Evolutionary conservation across 129 eudicot species (phyloP), one percentile per base, ranked within the genome.

Genomic region (Arctium lappa): DNA sequence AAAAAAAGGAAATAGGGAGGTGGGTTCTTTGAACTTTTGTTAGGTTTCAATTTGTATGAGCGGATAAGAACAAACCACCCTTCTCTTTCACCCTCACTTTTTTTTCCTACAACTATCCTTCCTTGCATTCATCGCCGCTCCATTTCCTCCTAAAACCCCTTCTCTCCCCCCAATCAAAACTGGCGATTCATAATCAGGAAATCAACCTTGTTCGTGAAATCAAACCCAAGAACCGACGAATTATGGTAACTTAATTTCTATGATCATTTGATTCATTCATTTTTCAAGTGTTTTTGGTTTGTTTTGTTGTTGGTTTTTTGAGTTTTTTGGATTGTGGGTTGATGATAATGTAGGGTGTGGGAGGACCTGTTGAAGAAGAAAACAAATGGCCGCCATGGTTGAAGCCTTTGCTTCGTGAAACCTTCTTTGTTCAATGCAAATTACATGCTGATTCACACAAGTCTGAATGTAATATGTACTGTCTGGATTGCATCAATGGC

Each of bases 381-480:
- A 85, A 82, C 70, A 86, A 85, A 44, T 93, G 99, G 97, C 97
- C 99, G 39, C 91, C 92, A 81, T 95, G 97, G 97, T 77, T 91
- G 85, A 93, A 95, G 22, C 92, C 95, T 71, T 29, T 95, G 82
- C 80, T 95, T 40, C 81, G 83, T 32, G 97, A 95, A 63, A 83
- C 78, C 42, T 95, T 95, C 87, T 95, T 95, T 81, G 92, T 80
- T 78, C 97, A 93, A 44, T 95, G 99, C 90, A 88, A 95, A 75
- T 75, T 85, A 4, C 99, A 95, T 66, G 89, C 94, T 27, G 92
- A 93, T 87, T 93, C 97, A 0, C 97, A 91, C 81, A 95, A 91
- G 83, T 93, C 97, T 34, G 98, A 95, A 90, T 92, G 98, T 69
- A 95, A 95, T 76, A 89, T 95, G 97, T 95, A 87, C 72, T 95